Base-by-base conservation (phyloP, 805 yeast genomes). In the Kuraishia molischiana region DNA sequence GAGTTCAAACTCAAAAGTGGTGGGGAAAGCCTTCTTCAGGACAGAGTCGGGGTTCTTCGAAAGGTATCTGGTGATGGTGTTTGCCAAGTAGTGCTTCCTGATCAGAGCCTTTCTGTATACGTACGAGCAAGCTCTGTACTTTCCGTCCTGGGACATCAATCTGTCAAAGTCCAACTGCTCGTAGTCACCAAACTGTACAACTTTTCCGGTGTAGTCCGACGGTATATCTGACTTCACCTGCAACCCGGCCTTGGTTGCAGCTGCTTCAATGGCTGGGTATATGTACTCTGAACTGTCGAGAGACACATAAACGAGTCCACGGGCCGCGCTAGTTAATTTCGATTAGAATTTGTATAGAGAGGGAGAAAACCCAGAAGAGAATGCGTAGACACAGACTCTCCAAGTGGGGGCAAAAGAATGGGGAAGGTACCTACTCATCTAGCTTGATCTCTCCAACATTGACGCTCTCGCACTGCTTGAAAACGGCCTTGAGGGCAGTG, bases 81-180 rank as follows among this genome's bases (percentile, higher is more conserved):
- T 79, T n/a, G 92, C 75, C 42, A 92, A 62, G 50, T 77, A 89
- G 56, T 92, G 95, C 56, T 92, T 92, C 43, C 98, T 71, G 35
- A 90, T 92, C 39, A 92, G 61, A 0, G 90, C 95, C 54, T 92
- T 92, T 48, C 98, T 68, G 56, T 83, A 90, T 31, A 87, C 75
- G 55, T 85, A 90, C 2, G 95, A 77, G 43, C 89, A 85, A 2
- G 83, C 66, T 38, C 76, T 62, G 55, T 87, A 89, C 20, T 64
- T 60, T 2, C 46, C 38, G 29, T 69, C 63, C 19, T 63, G 54
- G 26, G 10, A 8, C 49, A 64, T 61, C 24, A 80, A 49, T 41
- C 70, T 56, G 47, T 89, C 97, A 51, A 87, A 72, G 50, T 89
- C 84, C 18, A 87, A 59, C 35, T 83, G 86, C 53, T 90, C 98